phyloP scores from a whole-genome alignment of 2,329 filamentous ascomycete species.

The Fusarium neocosmosporiellum region DNA sequence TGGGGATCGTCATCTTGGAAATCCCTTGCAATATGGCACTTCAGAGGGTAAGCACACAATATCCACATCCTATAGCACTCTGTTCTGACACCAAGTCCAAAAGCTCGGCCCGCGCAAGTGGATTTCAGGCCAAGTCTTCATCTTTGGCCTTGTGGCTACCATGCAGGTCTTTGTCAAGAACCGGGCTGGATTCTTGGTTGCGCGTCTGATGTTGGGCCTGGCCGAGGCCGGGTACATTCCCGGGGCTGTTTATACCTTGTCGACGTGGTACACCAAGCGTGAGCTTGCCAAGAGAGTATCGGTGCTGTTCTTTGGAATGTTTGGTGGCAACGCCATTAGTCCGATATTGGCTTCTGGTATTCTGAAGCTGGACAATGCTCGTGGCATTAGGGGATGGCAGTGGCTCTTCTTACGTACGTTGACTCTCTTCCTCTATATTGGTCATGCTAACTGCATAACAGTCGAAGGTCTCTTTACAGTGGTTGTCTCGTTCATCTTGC shows the following conservation, averaged over 20 bases:
- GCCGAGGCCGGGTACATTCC: conserved; percentile 64
- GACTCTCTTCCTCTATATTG: too few relatives aligned
- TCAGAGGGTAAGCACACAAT: conserved; percentile 37
- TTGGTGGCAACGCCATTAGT: conserved; percentile 61
- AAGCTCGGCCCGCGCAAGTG: conserved; percentile 47
- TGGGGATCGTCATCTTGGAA: conserved; percentile 61
- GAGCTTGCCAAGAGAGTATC: conserved; percentile 60
- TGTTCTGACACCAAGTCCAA: not conserved
- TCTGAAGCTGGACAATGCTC: conserved; percentile 54
- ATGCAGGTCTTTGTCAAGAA: conserved; percentile 57
- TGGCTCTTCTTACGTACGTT: conserved; percentile 61
- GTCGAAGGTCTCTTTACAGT: conserved; percentile 60
- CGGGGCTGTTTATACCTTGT: conserved; percentile 61
- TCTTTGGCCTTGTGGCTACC: conserved; percentile 59
- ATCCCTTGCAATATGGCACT: conserved; percentile 63
- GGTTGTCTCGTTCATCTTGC: conserved; percentile 50
- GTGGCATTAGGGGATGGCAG: conserved; percentile 59
- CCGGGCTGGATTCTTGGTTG: conserved; percentile 57
- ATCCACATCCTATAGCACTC: not conserved
- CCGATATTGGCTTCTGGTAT: conserved; percentile 61
- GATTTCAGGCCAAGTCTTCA: conserved; percentile 60
- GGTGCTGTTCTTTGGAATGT: conserved; percentile 65
- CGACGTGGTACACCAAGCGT: conserved; percentile 60
- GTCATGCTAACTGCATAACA: conserved; percentile 21
- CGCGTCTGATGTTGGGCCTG: conserved; percentile 58